Conservation (phyloP, 176 grass and related monocot species). For the Oryza rufipogon region DNA sequence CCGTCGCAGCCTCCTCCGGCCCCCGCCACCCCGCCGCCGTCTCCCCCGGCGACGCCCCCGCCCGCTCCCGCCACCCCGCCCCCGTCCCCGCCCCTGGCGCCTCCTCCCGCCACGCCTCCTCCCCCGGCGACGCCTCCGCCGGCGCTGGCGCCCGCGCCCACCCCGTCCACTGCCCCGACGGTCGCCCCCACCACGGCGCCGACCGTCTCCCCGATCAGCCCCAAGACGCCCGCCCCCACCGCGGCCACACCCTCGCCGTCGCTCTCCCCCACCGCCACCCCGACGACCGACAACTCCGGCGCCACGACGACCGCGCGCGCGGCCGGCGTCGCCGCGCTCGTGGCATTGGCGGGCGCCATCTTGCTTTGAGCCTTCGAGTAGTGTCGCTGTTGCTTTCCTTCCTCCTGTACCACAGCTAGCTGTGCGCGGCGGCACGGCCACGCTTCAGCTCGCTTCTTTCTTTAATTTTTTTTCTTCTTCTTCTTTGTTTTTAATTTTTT, state of each 20-base stretch:
- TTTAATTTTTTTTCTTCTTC: not conserved
- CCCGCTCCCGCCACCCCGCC: constrained; percentile 43
- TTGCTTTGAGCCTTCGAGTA: constrained; percentile 45
- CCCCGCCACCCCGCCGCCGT: constrained; percentile 47
- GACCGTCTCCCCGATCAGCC: constrained; percentile 42
- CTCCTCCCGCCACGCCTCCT: constrained; percentile 50
- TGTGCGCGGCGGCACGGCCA: not conserved
- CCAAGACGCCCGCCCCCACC: constrained; percentile 28
- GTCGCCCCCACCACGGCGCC: constrained; percentile 43
- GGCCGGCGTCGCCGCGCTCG: constrained; percentile 35
- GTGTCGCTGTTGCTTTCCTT: constrained; percentile 4
- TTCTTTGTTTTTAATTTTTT: not conserved
- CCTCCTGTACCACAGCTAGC: not conserved
- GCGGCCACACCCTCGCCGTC: constrained; percentile 26
- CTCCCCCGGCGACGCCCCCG: constrained; percentile 44
- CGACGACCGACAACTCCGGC: constrained; percentile 7
- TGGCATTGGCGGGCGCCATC: constrained; percentile 45
- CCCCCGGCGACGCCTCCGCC: constrained; percentile 47
- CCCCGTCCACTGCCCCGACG: constrained; percentile 32
- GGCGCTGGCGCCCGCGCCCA: constrained; percentile 14
- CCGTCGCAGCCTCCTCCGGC: constrained; percentile 47
- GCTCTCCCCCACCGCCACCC: constrained; percentile 31
- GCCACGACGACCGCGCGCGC: constrained; percentile 11
- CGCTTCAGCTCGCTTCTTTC: constrained; percentile 3
- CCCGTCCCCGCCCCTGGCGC: constrained; percentile 43